phyloP scores from a whole-genome alignment of 352 stramenopile species.

The Phytopythium oedochilum region DNA sequence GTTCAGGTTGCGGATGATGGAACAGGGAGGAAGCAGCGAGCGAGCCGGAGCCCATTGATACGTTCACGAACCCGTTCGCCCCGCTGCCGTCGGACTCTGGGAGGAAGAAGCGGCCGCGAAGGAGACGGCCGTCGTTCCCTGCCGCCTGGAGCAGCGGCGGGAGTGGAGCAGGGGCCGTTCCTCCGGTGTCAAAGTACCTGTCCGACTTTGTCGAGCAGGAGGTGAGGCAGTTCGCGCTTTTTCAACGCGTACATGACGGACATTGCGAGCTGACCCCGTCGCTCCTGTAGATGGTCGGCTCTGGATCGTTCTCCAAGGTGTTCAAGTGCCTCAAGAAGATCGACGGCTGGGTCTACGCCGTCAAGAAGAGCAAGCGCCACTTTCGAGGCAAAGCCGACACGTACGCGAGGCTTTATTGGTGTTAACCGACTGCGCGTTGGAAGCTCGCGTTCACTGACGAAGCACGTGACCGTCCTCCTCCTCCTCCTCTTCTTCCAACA shows the following conservation, averaged over 20 bases:
- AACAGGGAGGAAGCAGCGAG: slow-evolving; percentile 1
- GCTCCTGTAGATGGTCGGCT: slow-evolving; percentile 57
- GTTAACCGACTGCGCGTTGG: too few species aligned
- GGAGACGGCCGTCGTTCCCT: slow-evolving; percentile 70
- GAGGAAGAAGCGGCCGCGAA: slow-evolving; percentile 54
- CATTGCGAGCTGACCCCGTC: neutral
- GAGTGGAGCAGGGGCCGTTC: slow-evolving; percentile 5
- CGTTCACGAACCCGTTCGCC: slow-evolving; percentile 70
- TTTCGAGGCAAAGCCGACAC: slow-evolving; percentile 79
- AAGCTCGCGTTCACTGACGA: too few species aligned
- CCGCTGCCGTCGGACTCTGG: slow-evolving; percentile 41
- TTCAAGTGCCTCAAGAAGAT: slow-evolving; percentile 87
- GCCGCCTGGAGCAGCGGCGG: slow-evolving; percentile 25
- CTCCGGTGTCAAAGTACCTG: slow-evolving; percentile 73
- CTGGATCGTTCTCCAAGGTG: slow-evolving; percentile 83
- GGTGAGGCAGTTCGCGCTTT: slow-evolving; percentile 15
- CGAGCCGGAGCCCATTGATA: slow-evolving; percentile 25
- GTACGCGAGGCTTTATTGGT: slow-evolving; percentile 25
- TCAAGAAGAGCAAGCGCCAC: slow-evolving; percentile 87
- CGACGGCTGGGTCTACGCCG: slow-evolving; percentile 81
- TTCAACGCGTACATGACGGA: neutral
- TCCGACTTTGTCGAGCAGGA: slow-evolving; percentile 76
- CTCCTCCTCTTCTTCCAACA: slow-evolving; percentile 15
- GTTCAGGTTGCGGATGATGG: neutral
- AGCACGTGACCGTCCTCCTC: too few species aligned